phyloP scores from a whole-genome alignment of 2,329 filamentous ascomycete species.

The Chrysosphaeria jannelii region DNA sequence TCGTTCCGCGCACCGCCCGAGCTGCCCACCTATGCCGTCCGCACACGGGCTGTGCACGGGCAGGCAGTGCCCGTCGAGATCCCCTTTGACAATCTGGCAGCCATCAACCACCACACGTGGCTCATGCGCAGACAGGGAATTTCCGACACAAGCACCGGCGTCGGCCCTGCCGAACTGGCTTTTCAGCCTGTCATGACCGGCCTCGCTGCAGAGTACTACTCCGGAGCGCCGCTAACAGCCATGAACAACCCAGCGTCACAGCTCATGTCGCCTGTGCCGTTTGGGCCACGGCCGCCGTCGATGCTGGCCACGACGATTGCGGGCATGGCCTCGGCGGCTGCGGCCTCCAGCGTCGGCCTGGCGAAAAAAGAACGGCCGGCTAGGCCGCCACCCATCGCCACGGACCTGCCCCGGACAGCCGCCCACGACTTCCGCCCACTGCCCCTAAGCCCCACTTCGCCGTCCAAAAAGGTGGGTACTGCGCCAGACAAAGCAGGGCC shows the following conservation, averaged over 20 bases:
- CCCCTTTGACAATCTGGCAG: constrained; percentile 1
- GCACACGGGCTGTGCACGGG: constrained; percentile 1
- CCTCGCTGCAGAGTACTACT: constrained; percentile 6
- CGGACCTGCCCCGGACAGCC: constrained; percentile 1
- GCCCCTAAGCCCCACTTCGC: constrained; percentile 5
- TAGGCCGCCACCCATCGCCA: constrained; percentile 2
- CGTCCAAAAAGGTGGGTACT: constrained; percentile 2
- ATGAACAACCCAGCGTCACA: constrained; percentile 3
- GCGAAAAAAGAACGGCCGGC: constrained; percentile 1
- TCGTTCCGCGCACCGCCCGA: constrained; percentile 4
- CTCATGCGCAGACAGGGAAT: constrained; percentile 3
- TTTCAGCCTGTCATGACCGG: constrained; percentile 5
- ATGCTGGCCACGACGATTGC: constrained; percentile 3
- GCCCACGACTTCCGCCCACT: constrained; percentile 3
- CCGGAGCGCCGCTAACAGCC: constrained; percentile 6
- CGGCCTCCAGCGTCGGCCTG: constrained; percentile 1
- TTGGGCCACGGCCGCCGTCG: constrained; percentile 1
- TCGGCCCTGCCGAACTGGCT: not conserved
- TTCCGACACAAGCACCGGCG: constrained; percentile 1
- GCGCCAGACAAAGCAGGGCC: no score
- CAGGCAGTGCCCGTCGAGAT: constrained; percentile 2
- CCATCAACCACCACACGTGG: constrained; percentile 4
- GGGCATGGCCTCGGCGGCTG: constrained; percentile 1
- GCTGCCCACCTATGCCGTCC: constrained; percentile 3
- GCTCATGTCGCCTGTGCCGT: constrained; percentile 2